Evolutionary conservation across 2,329 filamentous ascomycete species (phyloP).

Genomic region (Sclerotinia sclerotiorum): DNA sequence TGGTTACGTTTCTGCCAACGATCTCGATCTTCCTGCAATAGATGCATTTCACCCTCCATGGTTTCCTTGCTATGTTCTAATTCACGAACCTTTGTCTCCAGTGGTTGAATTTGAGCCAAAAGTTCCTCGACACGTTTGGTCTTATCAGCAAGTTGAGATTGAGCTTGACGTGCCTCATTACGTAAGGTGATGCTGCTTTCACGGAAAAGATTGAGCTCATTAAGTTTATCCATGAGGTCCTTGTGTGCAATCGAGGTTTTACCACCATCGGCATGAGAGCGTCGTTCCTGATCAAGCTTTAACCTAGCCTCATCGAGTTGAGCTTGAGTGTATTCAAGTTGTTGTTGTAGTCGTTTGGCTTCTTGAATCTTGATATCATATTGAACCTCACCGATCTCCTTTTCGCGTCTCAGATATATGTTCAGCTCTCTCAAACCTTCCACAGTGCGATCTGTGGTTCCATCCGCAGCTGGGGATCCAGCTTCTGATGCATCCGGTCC

Average conservation of each 20-base stretch:
- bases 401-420: conserved; percentile 87
- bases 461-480: conserved; percentile 42
- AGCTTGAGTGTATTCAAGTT: conserved; percentile 80
- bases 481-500: conserved; percentile 53
- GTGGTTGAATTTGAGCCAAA: conserved; percentile 72
- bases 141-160: conserved; percentile 74
- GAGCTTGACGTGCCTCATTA: conserved; percentile 78
- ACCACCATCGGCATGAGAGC: conserved; percentile 69
- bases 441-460: conserved; percentile 57
- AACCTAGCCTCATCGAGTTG: conserved; percentile 87
- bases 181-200: conserved; percentile 92
- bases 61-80: conserved; percentile 77
- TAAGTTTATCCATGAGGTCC: conserved; percentile 90
- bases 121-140: conserved; percentile 73
- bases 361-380: conserved; percentile 88
- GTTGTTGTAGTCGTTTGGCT: conserved; percentile 82
- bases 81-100: conserved; percentile 77
- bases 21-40: conserved; percentile 88
- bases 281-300: conserved; percentile 87
- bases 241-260: conserved; percentile 76
- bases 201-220: conserved; percentile 92
- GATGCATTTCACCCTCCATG: conserved; percentile 70
- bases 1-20: conserved; percentile 95
- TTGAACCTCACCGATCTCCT: conserved; percentile 97
- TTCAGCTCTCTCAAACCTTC: conserved; percentile 88